These are phyloP conservation scores for Aspergillus fructus DNA, from an alignment of 2,329 filamentous ascomycete genomes.

Conservation along the genomic window DNA sequence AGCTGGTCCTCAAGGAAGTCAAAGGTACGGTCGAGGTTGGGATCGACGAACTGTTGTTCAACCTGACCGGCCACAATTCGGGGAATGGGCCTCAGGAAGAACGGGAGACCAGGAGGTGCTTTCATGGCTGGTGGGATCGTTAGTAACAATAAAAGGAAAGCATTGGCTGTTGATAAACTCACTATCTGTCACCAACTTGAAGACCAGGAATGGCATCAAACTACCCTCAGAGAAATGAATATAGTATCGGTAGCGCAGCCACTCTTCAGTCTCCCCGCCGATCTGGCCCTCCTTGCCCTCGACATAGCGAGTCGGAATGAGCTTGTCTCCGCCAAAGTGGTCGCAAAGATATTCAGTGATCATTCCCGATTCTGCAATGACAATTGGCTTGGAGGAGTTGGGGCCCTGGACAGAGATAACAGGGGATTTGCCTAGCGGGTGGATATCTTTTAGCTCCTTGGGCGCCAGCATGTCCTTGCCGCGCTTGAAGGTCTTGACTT, in stretches of 20 bases:
- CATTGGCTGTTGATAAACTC: conserved; percentile 27
- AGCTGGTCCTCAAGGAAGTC: conserved; percentile 48
- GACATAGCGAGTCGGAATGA: conserved; percentile 53
- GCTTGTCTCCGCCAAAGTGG: conserved; percentile 51
- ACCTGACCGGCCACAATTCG: conserved; percentile 51
- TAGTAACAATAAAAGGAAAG: neutral
- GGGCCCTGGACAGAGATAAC: conserved; percentile 64
- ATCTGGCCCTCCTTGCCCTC: conserved; percentile 55
- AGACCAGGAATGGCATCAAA: conserved; percentile 70
- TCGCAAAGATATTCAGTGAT: conserved; percentile 82
- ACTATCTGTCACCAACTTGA: conserved; percentile 62
- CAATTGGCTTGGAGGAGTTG: conserved; percentile 47
- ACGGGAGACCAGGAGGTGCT: conserved; percentile 56
- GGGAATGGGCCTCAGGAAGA: conserved; percentile 68
- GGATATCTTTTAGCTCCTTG: conserved; percentile 70
- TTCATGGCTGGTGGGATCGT: conserved; percentile 40
- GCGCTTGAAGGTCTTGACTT: conserved; percentile 77
- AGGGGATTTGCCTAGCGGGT: conserved; percentile 85
- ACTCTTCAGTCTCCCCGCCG: conserved; percentile 60
- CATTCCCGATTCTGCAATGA: conserved; percentile 78
- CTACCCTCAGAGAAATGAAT: conserved; percentile 86
- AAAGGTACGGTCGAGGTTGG: conserved; percentile 43
- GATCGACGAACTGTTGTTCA: conserved; percentile 39
- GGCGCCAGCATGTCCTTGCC: conserved; percentile 66
- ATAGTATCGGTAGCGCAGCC: conserved; percentile 64